phyloP scores from a whole-genome alignment of 1,284 basidiomycete species.

The Puccinia horiana region DNA sequence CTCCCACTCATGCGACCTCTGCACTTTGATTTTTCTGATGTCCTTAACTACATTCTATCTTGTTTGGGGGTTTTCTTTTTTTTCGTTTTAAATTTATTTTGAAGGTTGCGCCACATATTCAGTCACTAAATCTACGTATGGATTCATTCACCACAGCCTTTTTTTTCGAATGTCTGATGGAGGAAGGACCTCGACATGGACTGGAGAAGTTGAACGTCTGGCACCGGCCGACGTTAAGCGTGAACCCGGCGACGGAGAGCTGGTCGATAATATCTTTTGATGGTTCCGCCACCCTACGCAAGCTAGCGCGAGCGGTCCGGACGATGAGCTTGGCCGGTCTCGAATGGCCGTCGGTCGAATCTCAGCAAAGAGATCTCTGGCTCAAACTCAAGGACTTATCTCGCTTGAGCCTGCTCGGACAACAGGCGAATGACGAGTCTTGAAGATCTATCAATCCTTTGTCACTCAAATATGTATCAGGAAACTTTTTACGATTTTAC shows the following conservation, averaged over 20 bases:
- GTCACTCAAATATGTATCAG: neutral
- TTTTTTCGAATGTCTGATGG: constrained; percentile 7
- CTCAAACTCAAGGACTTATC: constrained; percentile 38
- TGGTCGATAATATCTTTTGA: constrained; percentile 44
- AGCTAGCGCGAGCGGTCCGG: constrained; percentile 1
- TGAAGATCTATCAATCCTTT: neutral
- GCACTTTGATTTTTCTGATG: neutral
- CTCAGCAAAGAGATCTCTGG: constrained; percentile 38
- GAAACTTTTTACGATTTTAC: neutral
- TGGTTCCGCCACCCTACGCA: neutral
- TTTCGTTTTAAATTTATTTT: neutral
- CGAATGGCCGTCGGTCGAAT: constrained; percentile 36
- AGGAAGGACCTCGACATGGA: neutral
- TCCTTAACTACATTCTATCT: neutral
- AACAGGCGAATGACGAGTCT: neutral
- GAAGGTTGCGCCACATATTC: neutral
- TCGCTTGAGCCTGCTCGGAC: neutral
- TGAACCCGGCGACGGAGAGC: constrained; percentile 6
- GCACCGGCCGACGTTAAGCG: constrained; percentile 24
- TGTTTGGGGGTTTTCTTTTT: constrained; percentile 14
- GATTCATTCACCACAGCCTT: constrained; percentile 12
- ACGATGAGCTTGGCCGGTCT: constrained; percentile 27
- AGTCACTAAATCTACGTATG: constrained; percentile 45
- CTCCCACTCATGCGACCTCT: neutral
- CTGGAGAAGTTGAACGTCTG: constrained; percentile 39